These are phyloP conservation scores for Monilinia aucupariae DNA, from an alignment of 2,329 filamentous ascomycete species.

Conservation along the genomic window DNA sequence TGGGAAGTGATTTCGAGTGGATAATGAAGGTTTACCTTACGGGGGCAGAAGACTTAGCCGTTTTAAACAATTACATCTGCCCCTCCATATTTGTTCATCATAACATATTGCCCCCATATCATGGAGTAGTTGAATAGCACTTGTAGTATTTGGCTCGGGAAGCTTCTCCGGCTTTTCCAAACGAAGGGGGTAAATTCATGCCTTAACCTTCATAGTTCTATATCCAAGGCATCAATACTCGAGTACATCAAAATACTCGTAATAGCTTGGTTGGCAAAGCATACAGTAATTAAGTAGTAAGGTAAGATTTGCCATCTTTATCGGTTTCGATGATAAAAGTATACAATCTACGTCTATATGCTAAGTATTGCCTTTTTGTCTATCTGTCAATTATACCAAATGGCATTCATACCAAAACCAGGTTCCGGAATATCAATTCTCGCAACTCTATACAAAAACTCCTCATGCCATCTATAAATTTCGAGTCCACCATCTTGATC, in stretches of 20 bases:
- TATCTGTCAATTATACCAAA: conserved; percentile 71
- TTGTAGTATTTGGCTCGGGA: not conserved
- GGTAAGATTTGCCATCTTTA: too few relatives aligned
- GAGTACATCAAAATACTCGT: not conserved
- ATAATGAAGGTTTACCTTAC: not conserved
- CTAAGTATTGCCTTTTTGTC: not conserved
- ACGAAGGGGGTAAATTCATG: not conserved
- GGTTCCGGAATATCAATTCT: conserved; percentile 73
- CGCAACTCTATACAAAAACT: conserved; percentile 73
- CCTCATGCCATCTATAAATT: conserved; percentile 81
- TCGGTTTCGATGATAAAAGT: not conserved
- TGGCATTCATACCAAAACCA: conserved; percentile 96
- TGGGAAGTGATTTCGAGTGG: not conserved
- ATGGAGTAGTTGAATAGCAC: not conserved
- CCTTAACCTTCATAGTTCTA: not conserved
- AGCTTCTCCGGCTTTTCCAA: conserved; percentile 4
- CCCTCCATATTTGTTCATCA: conserved; percentile 10
- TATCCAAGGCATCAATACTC: not conserved
- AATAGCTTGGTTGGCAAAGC: too few relatives aligned
- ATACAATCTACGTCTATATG: not conserved
- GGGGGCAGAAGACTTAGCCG: conserved; percentile 18
- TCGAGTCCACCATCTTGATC: conserved; percentile 84
- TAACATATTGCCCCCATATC: conserved; percentile 1
- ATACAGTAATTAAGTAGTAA: too few relatives aligned
- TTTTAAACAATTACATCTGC: not conserved